A percentile compares a stretch with the other conserved stretches of the same genome.
Conservation (phyloP, 192 early-diverging fungal genomes). For the Mortierella hygrophila region DNA sequence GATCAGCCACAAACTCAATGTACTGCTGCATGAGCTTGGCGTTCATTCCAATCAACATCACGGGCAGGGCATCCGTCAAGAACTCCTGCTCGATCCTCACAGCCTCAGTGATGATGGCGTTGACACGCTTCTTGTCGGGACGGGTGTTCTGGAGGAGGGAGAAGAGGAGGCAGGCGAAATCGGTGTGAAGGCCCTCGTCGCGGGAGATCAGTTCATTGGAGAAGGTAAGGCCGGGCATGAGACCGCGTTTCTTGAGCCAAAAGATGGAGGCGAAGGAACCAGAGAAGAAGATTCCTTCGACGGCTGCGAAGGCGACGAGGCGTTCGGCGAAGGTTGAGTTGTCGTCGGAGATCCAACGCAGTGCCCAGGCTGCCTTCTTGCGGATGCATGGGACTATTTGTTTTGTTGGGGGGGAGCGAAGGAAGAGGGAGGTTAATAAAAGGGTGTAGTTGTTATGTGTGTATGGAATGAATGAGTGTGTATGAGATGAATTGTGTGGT, state of each 20-base stretch:
- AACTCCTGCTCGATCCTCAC: slow-evolving; percentile 96
- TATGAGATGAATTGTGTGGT: not conserved
- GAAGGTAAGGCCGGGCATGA: slow-evolving; percentile 97
- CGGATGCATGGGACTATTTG: slow-evolving; percentile 87
- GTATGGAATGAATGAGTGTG: not conserved
- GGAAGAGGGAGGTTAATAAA: not conserved
- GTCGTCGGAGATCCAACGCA: slow-evolving; percentile 88
- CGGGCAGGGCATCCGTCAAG: slow-evolving; percentile 90
- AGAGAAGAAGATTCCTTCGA: slow-evolving; percentile 98
- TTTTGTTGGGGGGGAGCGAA: not conserved
- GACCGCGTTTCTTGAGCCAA: slow-evolving; percentile 98
- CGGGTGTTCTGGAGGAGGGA: slow-evolving; percentile 76
- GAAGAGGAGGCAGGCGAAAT: slow-evolving; percentile 96
- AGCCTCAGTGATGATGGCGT: slow-evolving; percentile 84
- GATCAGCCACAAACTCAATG: slow-evolving; percentile 98
- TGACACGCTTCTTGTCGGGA: slow-evolving; percentile 72
- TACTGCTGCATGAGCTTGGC: slow-evolving; percentile 91
- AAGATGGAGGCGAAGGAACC: slow-evolving; percentile 98
- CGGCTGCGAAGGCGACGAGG: slow-evolving; percentile 94
- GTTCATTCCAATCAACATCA: slow-evolving; percentile 95
- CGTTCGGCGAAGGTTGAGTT: slow-evolving; percentile 88
- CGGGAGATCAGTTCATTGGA: slow-evolving; percentile 97
- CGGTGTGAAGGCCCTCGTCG: slow-evolving; percentile 96
- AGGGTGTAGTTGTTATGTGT: not conserved
- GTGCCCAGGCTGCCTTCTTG: slow-evolving; percentile 96